Evolutionary conservation across 495 filamentous ascomycete species (phyloP).

Genomic region (Penicilliopsis zonata): DNA sequence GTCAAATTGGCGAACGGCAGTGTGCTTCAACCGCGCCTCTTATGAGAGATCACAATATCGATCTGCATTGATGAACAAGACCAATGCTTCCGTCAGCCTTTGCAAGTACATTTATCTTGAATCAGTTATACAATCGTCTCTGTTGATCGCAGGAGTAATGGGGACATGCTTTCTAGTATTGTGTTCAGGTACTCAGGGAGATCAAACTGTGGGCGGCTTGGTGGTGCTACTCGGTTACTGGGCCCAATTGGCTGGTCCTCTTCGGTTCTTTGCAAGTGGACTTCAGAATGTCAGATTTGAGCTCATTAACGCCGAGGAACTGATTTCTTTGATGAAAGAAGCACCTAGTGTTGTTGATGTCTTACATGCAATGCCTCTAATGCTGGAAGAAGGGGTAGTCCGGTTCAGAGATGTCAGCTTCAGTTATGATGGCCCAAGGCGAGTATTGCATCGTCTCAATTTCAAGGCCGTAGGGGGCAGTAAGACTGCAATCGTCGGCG

Average conservation of each 20-base stretch:
- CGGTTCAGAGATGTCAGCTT: constrained; percentile 41
- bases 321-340: constrained; percentile 59
- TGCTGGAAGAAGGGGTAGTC: constrained; percentile 46
- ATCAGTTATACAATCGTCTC: constrained; percentile 38
- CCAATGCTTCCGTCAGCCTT: constrained; percentile 4
- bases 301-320: constrained; percentile 58
- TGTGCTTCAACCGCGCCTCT: constrained; percentile 56
- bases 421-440: constrained; percentile 3
- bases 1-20: constrained; percentile 55
- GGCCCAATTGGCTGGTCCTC: constrained; percentile 45
- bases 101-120: constrained; percentile 2
- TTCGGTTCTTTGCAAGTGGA: constrained; percentile 50
- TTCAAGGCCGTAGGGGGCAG: constrained; percentile 35
- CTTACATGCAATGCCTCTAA: constrained; percentile 40
- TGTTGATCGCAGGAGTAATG: constrained; percentile 51
- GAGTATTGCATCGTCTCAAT: constrained; percentile 3
- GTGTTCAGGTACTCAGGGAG: constrained; percentile 46
- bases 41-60: constrained; percentile 54
- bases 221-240: constrained; percentile 63
- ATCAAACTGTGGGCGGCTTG: constrained; percentile 53
- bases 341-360: constrained; percentile 49
- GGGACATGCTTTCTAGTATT: constrained; percentile 55
- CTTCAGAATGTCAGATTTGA: constrained; percentile 46
- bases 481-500: constrained; percentile 66
- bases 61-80: constrained; percentile 15